A percentile compares a stretch with the other conserved stretches of the same genome.
These are phyloP conservation scores for Rutstroemia sp. DNA, from an alignment of 2,329 filamentous ascomycete species.

Conservation along the genomic window DNA sequence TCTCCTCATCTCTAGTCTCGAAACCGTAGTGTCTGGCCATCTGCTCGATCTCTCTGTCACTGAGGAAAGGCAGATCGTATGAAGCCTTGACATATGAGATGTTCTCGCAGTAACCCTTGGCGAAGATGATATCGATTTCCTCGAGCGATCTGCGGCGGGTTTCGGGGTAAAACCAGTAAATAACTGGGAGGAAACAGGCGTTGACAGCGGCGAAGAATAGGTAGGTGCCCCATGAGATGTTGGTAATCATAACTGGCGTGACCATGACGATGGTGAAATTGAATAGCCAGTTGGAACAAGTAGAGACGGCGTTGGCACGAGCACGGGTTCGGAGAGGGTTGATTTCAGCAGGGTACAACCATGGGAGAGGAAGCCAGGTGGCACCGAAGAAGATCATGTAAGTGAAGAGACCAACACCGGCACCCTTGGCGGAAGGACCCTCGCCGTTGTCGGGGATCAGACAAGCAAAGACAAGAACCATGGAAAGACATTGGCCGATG, in stretches of 20 bases:
- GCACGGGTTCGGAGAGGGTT: slow-evolving; percentile 52
- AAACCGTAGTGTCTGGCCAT: slow-evolving; percentile 26
- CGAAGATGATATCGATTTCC: slow-evolving; percentile 63
- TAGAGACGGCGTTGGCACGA: slow-evolving; percentile 56
- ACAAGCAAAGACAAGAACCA: slow-evolving; percentile 47
- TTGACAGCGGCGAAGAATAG: slow-evolving; percentile 33
- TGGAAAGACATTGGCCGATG: slow-evolving; percentile 54
- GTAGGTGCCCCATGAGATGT: slow-evolving; percentile 32
- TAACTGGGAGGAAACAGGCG: slow-evolving; percentile 32
- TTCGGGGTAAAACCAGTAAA: slow-evolving; percentile 39
- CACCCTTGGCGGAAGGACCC: slow-evolving; percentile 28
- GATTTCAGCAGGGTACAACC: slow-evolving; percentile 56
- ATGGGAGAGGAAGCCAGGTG: slow-evolving; percentile 54
- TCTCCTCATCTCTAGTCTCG: slow-evolving; percentile 23
- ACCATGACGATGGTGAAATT: slow-evolving; percentile 46
- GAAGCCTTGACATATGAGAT: slow-evolving; percentile 53
- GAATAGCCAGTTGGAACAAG: slow-evolving; percentile 43
- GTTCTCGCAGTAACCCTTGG: slow-evolving; percentile 50
- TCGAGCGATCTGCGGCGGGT: slow-evolving; percentile 51
- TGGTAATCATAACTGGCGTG: slow-evolving; percentile 33
- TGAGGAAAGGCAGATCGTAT: slow-evolving; percentile 46
- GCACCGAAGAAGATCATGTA: slow-evolving; percentile 56
- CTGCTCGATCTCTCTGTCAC: slow-evolving; percentile 43
- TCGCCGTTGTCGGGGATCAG: slow-evolving; percentile 28
- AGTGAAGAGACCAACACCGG: slow-evolving; percentile 50